Percentiles rank a stretch among this genome's conserved stretches.
phyloP scores from a whole-genome alignment of 169 alveolate genomes.

The Cryptosporidium canis region DNA sequence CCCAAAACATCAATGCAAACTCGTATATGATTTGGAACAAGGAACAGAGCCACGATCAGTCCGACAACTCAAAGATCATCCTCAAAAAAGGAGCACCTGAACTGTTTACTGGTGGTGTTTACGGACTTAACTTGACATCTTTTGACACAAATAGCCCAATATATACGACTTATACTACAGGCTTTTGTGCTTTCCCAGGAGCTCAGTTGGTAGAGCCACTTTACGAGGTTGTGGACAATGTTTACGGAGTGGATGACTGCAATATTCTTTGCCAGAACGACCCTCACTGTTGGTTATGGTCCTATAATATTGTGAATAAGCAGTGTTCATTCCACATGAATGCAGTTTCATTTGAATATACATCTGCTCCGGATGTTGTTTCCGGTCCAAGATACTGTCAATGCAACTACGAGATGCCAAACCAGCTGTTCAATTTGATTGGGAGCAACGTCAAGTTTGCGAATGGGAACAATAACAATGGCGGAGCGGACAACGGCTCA shows the following conservation, averaged over 20 bases:
- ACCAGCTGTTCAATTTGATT: slow-evolving; percentile 45
- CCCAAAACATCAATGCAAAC: slow-evolving; percentile 21
- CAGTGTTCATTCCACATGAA: slow-evolving; percentile 72
- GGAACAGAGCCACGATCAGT: neutral
- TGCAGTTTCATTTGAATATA: slow-evolving; percentile 65
- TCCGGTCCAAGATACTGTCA: slow-evolving; percentile 73
- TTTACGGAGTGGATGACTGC: slow-evolving; percentile 67
- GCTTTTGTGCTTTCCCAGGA: slow-evolving; percentile 72
- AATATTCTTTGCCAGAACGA: slow-evolving; percentile 63
- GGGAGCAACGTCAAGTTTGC: slow-evolving; percentile 20
- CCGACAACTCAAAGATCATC: neutral
- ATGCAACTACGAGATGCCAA: slow-evolving; percentile 71
- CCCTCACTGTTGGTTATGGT: slow-evolving; percentile 72
- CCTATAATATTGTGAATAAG: slow-evolving; percentile 43
- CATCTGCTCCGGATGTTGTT: slow-evolving; percentile 56
- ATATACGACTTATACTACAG: slow-evolving; percentile 66
- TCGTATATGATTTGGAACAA: slow-evolving; percentile 51
- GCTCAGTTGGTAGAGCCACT: slow-evolving; percentile 66
- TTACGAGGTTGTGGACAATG: slow-evolving; percentile 56
- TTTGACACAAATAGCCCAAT: slow-evolving; percentile 55
- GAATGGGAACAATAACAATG: neutral
- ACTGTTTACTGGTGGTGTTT: slow-evolving; percentile 56
- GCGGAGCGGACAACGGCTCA: neutral
- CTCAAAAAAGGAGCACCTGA: slow-evolving; percentile 63
- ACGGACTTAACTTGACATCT: slow-evolving; percentile 56